Percentiles rank a stretch among this genome's conserved stretches.
Conservation (phyloP, 192 early-diverging fungal genomes). For the Podila minutissima region DNA sequence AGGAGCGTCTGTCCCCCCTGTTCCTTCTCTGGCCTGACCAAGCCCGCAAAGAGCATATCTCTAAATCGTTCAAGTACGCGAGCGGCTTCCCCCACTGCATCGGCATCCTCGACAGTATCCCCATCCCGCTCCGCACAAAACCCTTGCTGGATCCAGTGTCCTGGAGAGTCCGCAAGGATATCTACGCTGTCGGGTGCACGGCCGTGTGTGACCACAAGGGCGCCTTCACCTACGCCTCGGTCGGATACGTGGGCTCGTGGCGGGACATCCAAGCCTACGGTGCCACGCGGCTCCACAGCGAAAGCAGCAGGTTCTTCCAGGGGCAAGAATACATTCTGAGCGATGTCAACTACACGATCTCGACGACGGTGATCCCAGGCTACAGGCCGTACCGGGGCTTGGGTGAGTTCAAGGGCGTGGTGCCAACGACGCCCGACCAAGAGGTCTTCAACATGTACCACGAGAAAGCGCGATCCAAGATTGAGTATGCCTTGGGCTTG, state of each 20-base stretch:
- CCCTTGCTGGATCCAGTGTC: constrained; percentile 7
- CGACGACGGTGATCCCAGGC: not conserved
- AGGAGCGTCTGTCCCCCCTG: not conserved
- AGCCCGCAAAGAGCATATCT: constrained; percentile 1
- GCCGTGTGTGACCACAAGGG: constrained; percentile 19
- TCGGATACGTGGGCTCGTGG: constrained; percentile 9
- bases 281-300: not conserved
- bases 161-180: constrained; percentile 5
- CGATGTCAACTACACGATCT: constrained; percentile 1
- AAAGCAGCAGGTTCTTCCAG: not conserved
- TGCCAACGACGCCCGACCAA: not conserved
- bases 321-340: not conserved
- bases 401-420: too few relatives aligned
- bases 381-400: not conserved
- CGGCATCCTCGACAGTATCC: constrained; percentile 19
- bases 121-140: constrained; percentile 4
- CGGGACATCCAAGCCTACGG: constrained; percentile 7
- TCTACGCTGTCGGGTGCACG: constrained; percentile 17
- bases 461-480: constrained; percentile 7
- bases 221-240: constrained; percentile 1
- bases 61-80: not conserved
- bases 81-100: constrained; percentile 15
- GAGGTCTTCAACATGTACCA: constrained; percentile 9
- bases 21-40: constrained; percentile 16
- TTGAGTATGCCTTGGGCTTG: constrained; percentile 20